Conservation (phyloP, 768 basidiomycete species). For the Phlebiopsis flavidoalba region DNA sequence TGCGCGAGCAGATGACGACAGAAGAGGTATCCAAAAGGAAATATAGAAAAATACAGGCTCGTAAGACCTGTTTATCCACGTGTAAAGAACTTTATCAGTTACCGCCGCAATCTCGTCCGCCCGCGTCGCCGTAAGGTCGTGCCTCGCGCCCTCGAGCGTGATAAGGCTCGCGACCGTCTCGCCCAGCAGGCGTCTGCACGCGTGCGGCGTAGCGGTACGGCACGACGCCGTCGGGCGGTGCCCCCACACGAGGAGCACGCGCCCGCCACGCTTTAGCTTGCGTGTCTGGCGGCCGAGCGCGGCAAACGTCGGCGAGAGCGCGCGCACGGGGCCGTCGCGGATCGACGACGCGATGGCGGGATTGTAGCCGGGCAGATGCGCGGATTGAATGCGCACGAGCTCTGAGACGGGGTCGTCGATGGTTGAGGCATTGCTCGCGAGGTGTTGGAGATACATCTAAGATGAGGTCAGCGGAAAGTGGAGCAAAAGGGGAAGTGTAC, state of each 20-base stretch:
- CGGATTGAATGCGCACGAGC: slow-evolving; percentile 76
- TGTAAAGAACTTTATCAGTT: slow-evolving; percentile 19
- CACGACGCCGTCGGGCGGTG: slow-evolving; percentile 64
- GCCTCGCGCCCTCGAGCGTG: slow-evolving; percentile 46
- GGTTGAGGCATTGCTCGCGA: slow-evolving; percentile 24
- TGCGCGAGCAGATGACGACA: background rate
- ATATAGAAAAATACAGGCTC: background rate
- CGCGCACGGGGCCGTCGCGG: slow-evolving; percentile 67
- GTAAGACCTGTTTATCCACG: background rate
- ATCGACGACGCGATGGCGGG: slow-evolving; percentile 73
- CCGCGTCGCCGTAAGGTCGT: slow-evolving; percentile 35
- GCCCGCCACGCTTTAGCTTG: slow-evolving; percentile 38
- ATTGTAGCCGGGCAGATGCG: slow-evolving; percentile 71
- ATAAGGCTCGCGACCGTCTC: slow-evolving; percentile 42
- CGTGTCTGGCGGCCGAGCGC: slow-evolving; percentile 31
- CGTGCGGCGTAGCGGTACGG: slow-evolving; percentile 52
- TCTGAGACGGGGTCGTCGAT: slow-evolving; percentile 25
- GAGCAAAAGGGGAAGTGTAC: slow-evolving; percentile 13
- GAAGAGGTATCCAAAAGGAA: background rate
- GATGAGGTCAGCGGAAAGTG: background rate
- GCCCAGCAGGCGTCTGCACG: slow-evolving; percentile 39
- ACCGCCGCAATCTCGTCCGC: slow-evolving; percentile 17
- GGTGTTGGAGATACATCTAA: slow-evolving; percentile 29
- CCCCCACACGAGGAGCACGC: slow-evolving; percentile 42
- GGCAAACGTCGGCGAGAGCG: slow-evolving; percentile 49